A percentile compares a stretch with the other conserved stretches of the same genome.
Evolutionary conservation across 371 early-diverging fungal species (phyloP).

Genomic region (Mucor mucedo): DNA sequence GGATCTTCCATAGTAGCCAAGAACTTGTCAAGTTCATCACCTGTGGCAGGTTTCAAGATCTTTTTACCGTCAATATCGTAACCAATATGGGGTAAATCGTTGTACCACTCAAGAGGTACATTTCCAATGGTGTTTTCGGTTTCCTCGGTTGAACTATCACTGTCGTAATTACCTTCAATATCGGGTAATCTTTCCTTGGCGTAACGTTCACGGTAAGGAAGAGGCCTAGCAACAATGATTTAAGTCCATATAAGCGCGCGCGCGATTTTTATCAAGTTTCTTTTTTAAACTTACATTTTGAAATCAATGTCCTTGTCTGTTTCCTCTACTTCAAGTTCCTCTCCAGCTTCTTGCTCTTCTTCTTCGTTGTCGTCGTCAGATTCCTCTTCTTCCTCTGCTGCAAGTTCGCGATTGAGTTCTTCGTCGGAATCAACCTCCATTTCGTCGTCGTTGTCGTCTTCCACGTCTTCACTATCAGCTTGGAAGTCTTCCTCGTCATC

Average conservation of each 20-base stretch:
- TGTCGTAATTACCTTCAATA: constrained; percentile 90
- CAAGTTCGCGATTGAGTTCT: constrained; percentile 29
- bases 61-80: constrained; percentile 94
- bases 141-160: constrained; percentile 92
- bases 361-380: constrained; percentile 34
- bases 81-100: constrained; percentile 95
- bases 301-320: constrained; percentile 38
- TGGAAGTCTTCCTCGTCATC: constrained; percentile 40
- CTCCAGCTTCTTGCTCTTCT: constrained; percentile 12
- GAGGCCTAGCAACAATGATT: constrained; percentile 24
- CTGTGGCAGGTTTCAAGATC: constrained; percentile 84
- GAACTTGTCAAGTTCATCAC: constrained; percentile 93
- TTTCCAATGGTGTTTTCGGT: constrained; percentile 86
- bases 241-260: too few species aligned
- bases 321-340: constrained; percentile 33
- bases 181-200: constrained; percentile 66
- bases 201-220: constrained; percentile 40
- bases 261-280: too few species aligned
- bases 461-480: constrained; percentile 39
- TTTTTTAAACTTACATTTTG: constrained; percentile 15
- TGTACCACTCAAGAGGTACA: constrained; percentile 96
- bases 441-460: constrained; percentile 51
- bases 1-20: constrained; percentile 92
- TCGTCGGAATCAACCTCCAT: constrained; percentile 51
- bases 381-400: constrained; percentile 53